These are phyloP conservation scores for Tubosaeta sp. DNA, from an alignment of 768 basidiomycete genomes.

Conservation along the genomic window DNA sequence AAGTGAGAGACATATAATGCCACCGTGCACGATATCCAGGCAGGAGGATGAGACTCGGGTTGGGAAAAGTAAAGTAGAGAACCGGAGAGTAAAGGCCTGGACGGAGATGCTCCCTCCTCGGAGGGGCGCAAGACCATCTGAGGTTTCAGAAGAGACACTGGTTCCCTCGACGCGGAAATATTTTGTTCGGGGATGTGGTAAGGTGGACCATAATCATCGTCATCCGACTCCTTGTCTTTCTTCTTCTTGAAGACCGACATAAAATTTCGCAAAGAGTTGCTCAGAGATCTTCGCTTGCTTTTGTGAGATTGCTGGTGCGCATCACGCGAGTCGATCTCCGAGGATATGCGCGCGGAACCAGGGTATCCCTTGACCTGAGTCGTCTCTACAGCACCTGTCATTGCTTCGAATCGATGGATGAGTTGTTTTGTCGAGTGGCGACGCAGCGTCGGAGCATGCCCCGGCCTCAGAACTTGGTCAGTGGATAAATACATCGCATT, in stretches of 20 bases:
- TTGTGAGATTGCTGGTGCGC: conserved; percentile 26
- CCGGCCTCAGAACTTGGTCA: not conserved
- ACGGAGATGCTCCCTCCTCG: not conserved
- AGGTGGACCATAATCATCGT: conserved; percentile 14
- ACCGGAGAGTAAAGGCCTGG: conserved; percentile 9
- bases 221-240: conserved; percentile 28
- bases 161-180: not conserved
- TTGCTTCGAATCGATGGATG: conserved; percentile 51
- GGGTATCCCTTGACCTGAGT: conserved; percentile 3
- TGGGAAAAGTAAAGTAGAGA: conserved; percentile 48
- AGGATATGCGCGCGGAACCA: conserved; percentile 13
- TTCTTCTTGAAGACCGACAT: conserved; percentile 58
- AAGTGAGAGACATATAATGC: conserved; percentile 38
- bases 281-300: conserved; percentile 48
- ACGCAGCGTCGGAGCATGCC: conserved; percentile 17
- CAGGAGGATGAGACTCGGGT: conserved; percentile 29
- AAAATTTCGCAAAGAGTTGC: conserved; percentile 61
- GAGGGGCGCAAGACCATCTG: conserved; percentile 1
- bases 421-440: conserved; percentile 47
- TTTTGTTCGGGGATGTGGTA: conserved; percentile 6
- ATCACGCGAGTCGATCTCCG: conserved; percentile 11
- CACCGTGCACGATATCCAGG: conserved; percentile 49
- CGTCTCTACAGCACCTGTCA: conserved; percentile 22
- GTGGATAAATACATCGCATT: not conserved
- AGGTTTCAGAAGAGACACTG: not conserved